Evolutionary conservation across 2,329 filamentous ascomycete genomes (phyloP).

Genomic region (Fusarium marasasianum): DNA sequence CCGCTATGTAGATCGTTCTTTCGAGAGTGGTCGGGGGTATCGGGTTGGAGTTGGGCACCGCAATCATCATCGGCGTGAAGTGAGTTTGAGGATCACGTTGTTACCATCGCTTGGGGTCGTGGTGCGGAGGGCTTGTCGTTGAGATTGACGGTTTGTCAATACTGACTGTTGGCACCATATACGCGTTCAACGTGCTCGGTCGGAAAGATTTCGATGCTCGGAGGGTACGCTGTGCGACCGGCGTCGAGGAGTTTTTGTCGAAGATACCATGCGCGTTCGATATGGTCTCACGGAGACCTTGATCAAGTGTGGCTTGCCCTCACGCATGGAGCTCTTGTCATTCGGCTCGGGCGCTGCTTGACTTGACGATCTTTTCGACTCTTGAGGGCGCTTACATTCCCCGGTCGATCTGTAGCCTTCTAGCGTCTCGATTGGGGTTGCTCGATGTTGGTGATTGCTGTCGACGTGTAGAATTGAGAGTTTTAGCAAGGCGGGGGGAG

Average conservation of each 20-base stretch:
- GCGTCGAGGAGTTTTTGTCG: too few species aligned
- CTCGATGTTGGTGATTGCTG: background rate
- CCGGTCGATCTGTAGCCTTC: background rate
- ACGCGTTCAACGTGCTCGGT: accelerated
- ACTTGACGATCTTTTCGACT: background rate
- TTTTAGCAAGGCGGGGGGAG: background rate
- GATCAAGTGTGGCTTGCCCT: background rate
- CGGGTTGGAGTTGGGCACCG: background rate
- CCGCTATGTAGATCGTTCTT: background rate
- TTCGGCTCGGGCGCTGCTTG: background rate
- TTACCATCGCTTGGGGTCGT: background rate
- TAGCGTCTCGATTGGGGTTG: background rate
- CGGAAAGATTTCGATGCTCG: accelerated
- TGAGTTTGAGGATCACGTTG: background rate
- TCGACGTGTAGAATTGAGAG: background rate
- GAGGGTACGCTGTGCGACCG: accelerated
- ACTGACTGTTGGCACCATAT: accelerated
- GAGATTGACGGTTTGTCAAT: accelerated
- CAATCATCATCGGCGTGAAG: background rate
- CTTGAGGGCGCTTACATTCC: accelerated
- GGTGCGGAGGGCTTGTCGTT: background rate
- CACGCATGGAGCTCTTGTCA: background rate
- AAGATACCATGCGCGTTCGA: background rate
- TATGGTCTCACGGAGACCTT: background rate
- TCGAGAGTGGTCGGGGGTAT: background rate